Conservation (phyloP, 2,329 filamentous ascomycete species). For the Colletotrichum lindemuthianum region DNA sequence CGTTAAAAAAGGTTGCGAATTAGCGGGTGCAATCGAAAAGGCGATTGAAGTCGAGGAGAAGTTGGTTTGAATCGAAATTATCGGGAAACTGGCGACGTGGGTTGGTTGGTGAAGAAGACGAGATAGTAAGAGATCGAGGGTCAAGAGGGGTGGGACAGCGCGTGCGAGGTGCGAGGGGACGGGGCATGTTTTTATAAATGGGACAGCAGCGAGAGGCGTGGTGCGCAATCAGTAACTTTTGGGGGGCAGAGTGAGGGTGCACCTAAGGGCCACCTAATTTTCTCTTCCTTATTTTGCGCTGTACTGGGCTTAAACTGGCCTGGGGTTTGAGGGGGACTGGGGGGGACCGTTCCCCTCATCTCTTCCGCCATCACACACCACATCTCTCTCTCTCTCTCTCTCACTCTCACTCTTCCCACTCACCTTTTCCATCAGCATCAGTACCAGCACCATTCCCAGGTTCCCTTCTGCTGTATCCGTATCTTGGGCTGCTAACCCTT, state of each 20-base stretch:
- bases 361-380: no score
- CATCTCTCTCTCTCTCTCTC: no score
- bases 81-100: constrained; percentile 38
- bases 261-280: not conserved
- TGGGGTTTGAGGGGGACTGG: no score
- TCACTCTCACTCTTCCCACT: no score
- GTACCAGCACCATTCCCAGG: no score
- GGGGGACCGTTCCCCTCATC: no score
- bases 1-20: constrained; percentile 32
- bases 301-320: no score
- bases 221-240: constrained; percentile 64
- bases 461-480: no score
- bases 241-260: not conserved
- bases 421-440: no score
- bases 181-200: constrained; percentile 69
- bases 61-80: constrained; percentile 41
- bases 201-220: constrained; percentile 62
- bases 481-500: no score
- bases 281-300: not conserved
- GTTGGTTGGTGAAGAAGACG: constrained; percentile 40
- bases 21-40: constrained; percentile 35
- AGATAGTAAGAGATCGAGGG: constrained; percentile 40
- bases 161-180: constrained; percentile 62
- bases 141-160: constrained; percentile 51
- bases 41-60: constrained; percentile 34